Evolutionary conservation across 1,139 yeast species (phyloP).

Genomic region (Pichia norvegensis): DNA sequence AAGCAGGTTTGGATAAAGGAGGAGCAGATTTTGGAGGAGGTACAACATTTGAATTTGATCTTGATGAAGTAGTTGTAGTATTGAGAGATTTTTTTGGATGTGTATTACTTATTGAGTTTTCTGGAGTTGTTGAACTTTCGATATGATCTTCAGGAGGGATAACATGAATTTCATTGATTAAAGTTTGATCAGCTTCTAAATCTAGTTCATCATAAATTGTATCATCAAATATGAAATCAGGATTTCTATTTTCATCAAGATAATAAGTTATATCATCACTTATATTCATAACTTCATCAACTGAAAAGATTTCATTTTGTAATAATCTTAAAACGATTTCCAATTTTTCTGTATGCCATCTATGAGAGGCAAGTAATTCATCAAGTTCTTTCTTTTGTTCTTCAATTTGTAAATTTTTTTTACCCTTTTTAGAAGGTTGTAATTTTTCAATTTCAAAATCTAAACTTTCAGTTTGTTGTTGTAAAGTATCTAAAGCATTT

Average conservation of each 20-base stretch:
- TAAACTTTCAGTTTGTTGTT: slow-evolving; percentile 52
- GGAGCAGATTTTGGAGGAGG: slow-evolving; percentile 15
- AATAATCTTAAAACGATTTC: slow-evolving; percentile 55
- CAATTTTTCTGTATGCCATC: slow-evolving; percentile 57
- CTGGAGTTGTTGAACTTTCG: neutral
- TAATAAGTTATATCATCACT: slow-evolving; percentile 67
- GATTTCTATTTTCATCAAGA: slow-evolving; percentile 63
- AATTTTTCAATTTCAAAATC: slow-evolving; percentile 53
- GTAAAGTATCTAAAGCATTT: slow-evolving; percentile 54
- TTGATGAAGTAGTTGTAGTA: slow-evolving; percentile 6
- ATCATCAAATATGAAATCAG: slow-evolving; percentile 69
- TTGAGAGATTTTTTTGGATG: slow-evolving; percentile 4
- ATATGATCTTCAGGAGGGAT: slow-evolving; percentile 22
- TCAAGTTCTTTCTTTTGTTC: slow-evolving; percentile 46
- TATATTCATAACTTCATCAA: slow-evolving; percentile 52
- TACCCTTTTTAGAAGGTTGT: slow-evolving; percentile 37
- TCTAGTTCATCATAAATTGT: slow-evolving; percentile 65
- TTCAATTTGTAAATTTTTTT: slow-evolving; percentile 46
- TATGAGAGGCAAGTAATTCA: slow-evolving; percentile 34
- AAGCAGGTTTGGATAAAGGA: neutral
- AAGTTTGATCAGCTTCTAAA: slow-evolving; percentile 47
- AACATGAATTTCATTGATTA: slow-evolving; percentile 39
- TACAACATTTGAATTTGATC: slow-evolving; percentile 8
- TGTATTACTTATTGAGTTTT: slow-evolving; percentile 3
- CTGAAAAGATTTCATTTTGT: slow-evolving; percentile 57